phyloP scores from a whole-genome alignment of 495 filamentous ascomycete genomes.

The Aspergillus avenaceus region DNA sequence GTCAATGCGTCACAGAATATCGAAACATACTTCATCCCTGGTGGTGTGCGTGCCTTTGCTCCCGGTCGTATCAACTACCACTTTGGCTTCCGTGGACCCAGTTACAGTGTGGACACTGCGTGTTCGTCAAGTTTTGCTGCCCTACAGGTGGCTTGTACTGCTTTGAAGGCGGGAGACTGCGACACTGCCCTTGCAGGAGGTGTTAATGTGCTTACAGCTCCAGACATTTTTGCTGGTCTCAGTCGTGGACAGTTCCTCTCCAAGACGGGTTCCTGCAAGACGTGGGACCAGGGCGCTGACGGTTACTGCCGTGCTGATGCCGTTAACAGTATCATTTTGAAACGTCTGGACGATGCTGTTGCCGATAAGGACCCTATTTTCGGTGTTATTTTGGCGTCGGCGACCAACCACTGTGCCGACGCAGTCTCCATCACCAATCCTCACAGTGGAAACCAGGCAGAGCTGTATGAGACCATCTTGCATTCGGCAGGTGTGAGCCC shows the following conservation, averaged over 20 bases:
- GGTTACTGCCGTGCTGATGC: slow-evolving; percentile 73
- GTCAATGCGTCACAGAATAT: slow-evolving; percentile 84
- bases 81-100: slow-evolving; percentile 83
- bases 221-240: slow-evolving; percentile 74
- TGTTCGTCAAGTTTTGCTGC: slow-evolving; percentile 82
- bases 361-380: slow-evolving; percentile 67
- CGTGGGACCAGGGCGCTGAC: slow-evolving; percentile 73
- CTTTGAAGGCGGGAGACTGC: slow-evolving; percentile 73
- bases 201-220: slow-evolving; percentile 71
- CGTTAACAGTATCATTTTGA: slow-evolving; percentile 65
- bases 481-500: slow-evolving; percentile 64
- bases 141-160: slow-evolving; percentile 76
- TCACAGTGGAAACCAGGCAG: slow-evolving; percentile 62
- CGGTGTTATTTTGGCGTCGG: slow-evolving; percentile 58
- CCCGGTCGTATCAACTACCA: slow-evolving; percentile 84
- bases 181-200: slow-evolving; percentile 83
- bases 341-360: slow-evolving; percentile 67
- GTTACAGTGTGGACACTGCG: slow-evolving; percentile 79
- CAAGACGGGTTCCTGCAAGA: slow-evolving; percentile 72
- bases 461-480: slow-evolving; percentile 60
- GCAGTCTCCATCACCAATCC: slow-evolving; percentile 80
- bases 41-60: slow-evolving; percentile 80
- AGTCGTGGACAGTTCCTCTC: slow-evolving; percentile 75
- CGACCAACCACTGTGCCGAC: slow-evolving; percentile 71
- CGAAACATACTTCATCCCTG: slow-evolving; percentile 90